These are phyloP conservation scores for Colletotrichum phormii DNA, from an alignment of 2,329 filamentous ascomycete species.

Conservation along the genomic window DNA sequence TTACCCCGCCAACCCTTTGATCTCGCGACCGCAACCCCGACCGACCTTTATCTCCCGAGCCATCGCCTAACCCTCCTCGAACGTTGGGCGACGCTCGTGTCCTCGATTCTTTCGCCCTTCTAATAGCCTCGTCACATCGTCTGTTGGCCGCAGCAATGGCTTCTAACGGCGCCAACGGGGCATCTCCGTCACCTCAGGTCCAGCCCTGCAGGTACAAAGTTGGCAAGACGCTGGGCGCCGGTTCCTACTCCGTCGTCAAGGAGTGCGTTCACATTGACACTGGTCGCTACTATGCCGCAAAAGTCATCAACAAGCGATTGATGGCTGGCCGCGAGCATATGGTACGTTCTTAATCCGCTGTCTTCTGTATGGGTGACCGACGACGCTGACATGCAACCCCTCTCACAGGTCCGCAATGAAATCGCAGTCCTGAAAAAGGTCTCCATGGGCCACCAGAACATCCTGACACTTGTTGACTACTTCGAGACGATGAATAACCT, in stretches of 20 bases:
- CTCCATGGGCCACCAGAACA: conserved; percentile 99
- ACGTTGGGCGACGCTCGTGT: conserved; percentile 12
- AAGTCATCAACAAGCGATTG: conserved; percentile 98
- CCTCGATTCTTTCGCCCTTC: conserved; percentile 1
- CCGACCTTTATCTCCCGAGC: background rate
- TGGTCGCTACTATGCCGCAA: conserved; percentile 96
- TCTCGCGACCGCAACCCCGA: conserved; percentile 9
- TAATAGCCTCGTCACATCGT: background rate
- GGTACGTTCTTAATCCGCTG: conserved; percentile 64
- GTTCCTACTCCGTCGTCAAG: conserved; percentile 98
- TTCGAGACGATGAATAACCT: conserved; percentile 99
- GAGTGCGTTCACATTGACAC: conserved; percentile 99
- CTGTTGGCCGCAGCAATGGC: conserved; percentile 25
- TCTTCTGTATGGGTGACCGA: conserved; percentile 5
- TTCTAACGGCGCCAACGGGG: conserved; percentile 36
- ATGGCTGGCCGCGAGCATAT: conserved; percentile 99
- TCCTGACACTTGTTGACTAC: conserved; percentile 96
- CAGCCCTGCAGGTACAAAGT: conserved; percentile 99
- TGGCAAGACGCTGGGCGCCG: conserved; percentile 95
- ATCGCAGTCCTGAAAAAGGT: conserved; percentile 97
- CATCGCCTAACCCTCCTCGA: conserved; percentile 11
- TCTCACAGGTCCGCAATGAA: conserved; percentile 88
- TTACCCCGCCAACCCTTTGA: conserved; percentile 31
- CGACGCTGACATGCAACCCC: conserved; percentile 2
- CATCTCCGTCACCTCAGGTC: conserved; percentile 68